Evolutionary conservation across 2,329 filamentous ascomycete species (phyloP), one percentile per base, ranked within the genome.

Genomic region (Fusarium verrucosum): DNA sequence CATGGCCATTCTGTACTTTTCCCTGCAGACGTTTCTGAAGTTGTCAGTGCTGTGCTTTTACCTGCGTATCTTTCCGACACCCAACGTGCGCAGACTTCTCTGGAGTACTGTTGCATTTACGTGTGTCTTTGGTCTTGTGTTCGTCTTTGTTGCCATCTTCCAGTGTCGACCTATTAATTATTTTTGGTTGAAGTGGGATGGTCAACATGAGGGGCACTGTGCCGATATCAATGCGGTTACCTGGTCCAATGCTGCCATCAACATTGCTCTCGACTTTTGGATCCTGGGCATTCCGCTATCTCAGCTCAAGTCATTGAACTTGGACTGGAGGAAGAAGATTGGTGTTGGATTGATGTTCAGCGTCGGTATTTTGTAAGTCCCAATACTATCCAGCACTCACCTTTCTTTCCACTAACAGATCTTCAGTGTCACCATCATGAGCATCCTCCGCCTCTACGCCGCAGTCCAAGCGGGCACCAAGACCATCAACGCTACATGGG

Each of bases 121-220:
- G 40, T 35, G 70, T 7, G 10, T 78, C 2, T 81, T 77, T 49
- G 80, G 81, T 4, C 4, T 80, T 16, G 64, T 72, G 4, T 85
- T 83, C 33, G 50, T 80, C 17, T 58, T 83, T 4, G 70, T 78
- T 11, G 78, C 75, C 14, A 67, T 83, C 13, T 82, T 86, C 33
- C 81, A 85, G 59, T 87, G 85, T 69, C 70, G 65, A 4, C 85
- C 85, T 0, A 74, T 87, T 19, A 72, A 70, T 14, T 81, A 79
- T 55, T 83, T 81, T 69, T 89, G 86, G 86, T 76, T 73, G 0
- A 74, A 74, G 16, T 88, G 85, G 83, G 80, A 84, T 41, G 78
- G 78, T 2, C 72, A 79, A 49, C 76, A 80, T 33, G 6, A 71
- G 0, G 85, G 85, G 1, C 73, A 59, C 2, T 88, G 86, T 60